Conservation (phyloP, 208 protist genomes). For the Acanthamoeba culbertsoni region DNA sequence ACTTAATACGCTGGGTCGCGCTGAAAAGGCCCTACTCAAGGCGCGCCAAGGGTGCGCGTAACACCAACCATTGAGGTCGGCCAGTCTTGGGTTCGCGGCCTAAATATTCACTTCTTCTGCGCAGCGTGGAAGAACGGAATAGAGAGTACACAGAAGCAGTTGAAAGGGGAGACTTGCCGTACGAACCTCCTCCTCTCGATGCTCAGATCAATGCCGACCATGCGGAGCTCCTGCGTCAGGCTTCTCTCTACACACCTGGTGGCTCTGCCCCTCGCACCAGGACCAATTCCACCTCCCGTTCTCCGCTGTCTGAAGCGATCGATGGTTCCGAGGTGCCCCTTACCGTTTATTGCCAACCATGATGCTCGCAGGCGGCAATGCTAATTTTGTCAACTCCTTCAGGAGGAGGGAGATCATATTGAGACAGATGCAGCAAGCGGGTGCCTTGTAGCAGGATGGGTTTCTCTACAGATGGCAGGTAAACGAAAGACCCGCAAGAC, state of each 20-base stretch:
- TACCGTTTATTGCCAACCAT: neutral
- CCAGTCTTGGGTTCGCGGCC: neutral
- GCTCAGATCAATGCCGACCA: conserved; percentile 15
- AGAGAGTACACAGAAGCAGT: neutral
- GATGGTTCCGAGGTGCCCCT: too few relatives aligned
- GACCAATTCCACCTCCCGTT: neutral
- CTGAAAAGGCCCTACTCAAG: neutral
- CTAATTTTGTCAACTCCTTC: neutral
- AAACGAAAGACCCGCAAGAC: conserved; percentile 29
- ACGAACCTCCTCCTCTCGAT: conserved; percentile 19
- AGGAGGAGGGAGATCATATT: neutral
- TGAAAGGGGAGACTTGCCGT: neutral
- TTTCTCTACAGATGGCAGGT: neutral
- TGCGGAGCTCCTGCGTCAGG: neutral
- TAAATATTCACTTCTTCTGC: neutral
- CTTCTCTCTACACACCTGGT: neutral
- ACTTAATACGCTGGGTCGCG: neutral
- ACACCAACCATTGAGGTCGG: too few relatives aligned
- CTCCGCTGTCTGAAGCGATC: neutral
- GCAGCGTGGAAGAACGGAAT: neutral
- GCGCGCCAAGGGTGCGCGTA: neutral
- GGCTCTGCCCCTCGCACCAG: neutral
- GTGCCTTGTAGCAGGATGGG: neutral
- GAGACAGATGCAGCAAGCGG: neutral
- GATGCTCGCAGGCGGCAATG: neutral